Evolutionary conservation across 2,329 filamentous ascomycete species (phyloP), one percentile per base, ranked within the genome.

Genomic region (Lachnellula arida): DNA sequence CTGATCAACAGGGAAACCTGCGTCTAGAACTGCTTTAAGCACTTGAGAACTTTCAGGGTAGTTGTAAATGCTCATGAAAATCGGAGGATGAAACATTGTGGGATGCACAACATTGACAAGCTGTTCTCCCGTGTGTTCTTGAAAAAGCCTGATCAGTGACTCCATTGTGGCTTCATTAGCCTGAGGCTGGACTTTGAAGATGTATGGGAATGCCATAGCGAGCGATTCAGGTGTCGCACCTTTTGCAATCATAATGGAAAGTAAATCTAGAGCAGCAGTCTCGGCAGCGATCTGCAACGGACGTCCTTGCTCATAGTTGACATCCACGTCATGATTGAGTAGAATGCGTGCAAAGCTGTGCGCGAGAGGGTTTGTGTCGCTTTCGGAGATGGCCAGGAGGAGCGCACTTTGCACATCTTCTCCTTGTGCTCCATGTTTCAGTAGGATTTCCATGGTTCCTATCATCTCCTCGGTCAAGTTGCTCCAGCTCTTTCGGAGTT

Each of bases 1-100:
- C 66, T 88, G 84, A 55, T 85, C 81, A 55, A 84, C 74, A 62
- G 84, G 85, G 56, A 79, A 83, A 0, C 82, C 82, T 4, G 78
- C 76, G 55, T 84, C 75, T 4, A 86, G 67, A 2, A 85, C 70
- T 0, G 76, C 74, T 57, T 78, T 68, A 3, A 84, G 60, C 15
- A 85, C 74, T 40, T 69, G 75, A 1, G 72, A 71, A 1, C 80
- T 84, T 6, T 80, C 73, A 0, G 82, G 82, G 60, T 81, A 84
- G 46, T 76, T 77, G 1, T 73, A 71, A 15, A 85, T 67, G 2
- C 81, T 81, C 32, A 75, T 75, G 57, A 82, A 74, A 4, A 85
- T 63, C 80, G 80, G 39, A 76, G 71, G 1, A 69, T 74, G 2
- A 72, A 73, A 2, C 73, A 72, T 44, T 74, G 68, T 2, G 68